Evolutionary conservation across 495 filamentous ascomycete genomes (phyloP), one percentile per base, ranked within the genome.

Genomic region (Penicillium samsonianum): DNA sequence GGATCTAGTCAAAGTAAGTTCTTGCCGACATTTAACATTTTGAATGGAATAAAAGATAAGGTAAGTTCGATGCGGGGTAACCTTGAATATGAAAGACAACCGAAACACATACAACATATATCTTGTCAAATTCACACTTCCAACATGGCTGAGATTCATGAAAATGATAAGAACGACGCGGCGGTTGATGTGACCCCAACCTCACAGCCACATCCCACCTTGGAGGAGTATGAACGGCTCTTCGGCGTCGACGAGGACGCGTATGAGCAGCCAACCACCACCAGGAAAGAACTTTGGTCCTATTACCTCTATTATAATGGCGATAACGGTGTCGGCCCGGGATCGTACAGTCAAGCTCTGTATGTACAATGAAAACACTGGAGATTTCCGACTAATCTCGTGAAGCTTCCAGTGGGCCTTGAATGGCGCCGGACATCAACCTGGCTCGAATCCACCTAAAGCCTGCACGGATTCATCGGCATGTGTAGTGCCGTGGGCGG

Each of bases 281-380:
- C 73, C 0, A 64, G 75, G 25, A 76, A 65, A 53, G 78, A 80
- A 52, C 61, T 80, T 1, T 80, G 77, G 78, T 73, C 76, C 3
- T 80, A 80, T 51, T 80, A 80, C 57, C 74, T 80, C 14, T 77
- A 79, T 49, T 74, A 75, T 47, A 74, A 80, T 48, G 78, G 75
- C 67, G 76, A 80, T 45, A 79, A 80, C 60, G 78, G 78, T 12
- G 76, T 80, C 23, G 78, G 78, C 11, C 77, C 77, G 5, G 72
- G 73, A 38, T 75, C 74, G 0, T 80, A 80, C 57, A 74, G 71
- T 10, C 73, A 75, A 60, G 73, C 77, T 40, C 65, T 80, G 75
- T 76, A 63, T 26, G 71, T 57, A 33, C 42, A 16, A 20, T 16
- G 11, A 28, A 7, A 23, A 4, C 28, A 22, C 26, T n/a, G 19